These are phyloP conservation scores for Rhodotorula sp. DNA, from an alignment of 1,284 basidiomycete species.

Conservation along the genomic window DNA sequence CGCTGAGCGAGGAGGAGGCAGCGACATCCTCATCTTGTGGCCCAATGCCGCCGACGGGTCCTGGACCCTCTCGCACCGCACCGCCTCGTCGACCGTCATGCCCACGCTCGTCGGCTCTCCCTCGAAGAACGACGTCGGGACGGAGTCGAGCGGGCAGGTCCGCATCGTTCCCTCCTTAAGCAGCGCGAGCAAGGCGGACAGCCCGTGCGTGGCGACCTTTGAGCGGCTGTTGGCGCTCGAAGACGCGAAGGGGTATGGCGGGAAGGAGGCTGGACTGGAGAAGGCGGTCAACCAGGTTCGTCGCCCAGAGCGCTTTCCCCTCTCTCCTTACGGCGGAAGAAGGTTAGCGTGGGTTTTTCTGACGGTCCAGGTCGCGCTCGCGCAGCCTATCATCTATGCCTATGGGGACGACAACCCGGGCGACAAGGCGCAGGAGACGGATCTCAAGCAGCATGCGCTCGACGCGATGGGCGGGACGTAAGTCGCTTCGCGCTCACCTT, in stretches of 20 bases:
- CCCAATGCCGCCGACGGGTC: conserved; percentile 8
- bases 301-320: background rate
- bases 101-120: conserved; percentile 11
- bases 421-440: conserved; percentile 10
- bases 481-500: background rate
- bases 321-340: too few relatives aligned
- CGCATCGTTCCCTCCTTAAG: conserved; percentile 11
- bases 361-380: too few relatives aligned
- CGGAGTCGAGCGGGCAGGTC: conserved; percentile 9
- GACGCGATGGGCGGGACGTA: conserved; percentile 19
- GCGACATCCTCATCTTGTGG: conserved; percentile 30
- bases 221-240: conserved; percentile 6
- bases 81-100: conserved; percentile 15
- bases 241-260: conserved; percentile 1
- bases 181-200: background rate
- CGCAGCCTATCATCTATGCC: conserved; percentile 24
- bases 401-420: conserved; percentile 22
- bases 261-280: conserved; percentile 9
- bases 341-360: too few relatives aligned
- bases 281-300: conserved; percentile 21
- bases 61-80: conserved; percentile 36
- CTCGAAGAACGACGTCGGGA: background rate
- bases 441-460: conserved; percentile 19
- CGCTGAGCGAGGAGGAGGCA: background rate
- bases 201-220: conserved; percentile 21